Evolutionary conservation across 306 rosid genomes (phyloP).

Genomic region (Amphicarpaea edgeworthii): DNA sequence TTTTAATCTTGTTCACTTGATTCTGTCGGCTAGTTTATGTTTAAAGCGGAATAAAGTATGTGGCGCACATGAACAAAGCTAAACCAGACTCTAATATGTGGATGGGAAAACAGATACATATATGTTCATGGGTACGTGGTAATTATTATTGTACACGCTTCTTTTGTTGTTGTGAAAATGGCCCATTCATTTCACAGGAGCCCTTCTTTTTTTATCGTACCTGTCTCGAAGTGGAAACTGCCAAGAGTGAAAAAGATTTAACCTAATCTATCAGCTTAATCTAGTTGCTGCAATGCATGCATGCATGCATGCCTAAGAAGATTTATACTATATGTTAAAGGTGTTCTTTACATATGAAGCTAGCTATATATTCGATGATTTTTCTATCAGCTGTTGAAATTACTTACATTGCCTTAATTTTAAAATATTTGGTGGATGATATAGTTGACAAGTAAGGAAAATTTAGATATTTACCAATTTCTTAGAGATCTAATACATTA

Average conservation of each 20-base stretch:
- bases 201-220: slow-evolving; percentile 30
- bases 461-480: neutral
- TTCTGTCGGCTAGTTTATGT: slow-evolving; percentile 35
- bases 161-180: slow-evolving; percentile 33
- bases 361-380: too few relatives aligned
- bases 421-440: neutral
- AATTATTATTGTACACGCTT: slow-evolving; percentile 25
- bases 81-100: neutral
- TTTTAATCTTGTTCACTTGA: slow-evolving; percentile 18
- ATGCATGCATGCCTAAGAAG: too few relatives aligned
- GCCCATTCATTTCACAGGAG: slow-evolving; percentile 12
- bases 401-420: too few relatives aligned
- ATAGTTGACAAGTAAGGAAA: neutral
- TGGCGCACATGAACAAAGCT: slow-evolving; percentile 30
- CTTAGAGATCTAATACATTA: neutral
- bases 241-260: neutral
- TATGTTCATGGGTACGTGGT: slow-evolving; percentile 39
- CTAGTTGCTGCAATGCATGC: too few relatives aligned
- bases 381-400: too few relatives aligned
- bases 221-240: slow-evolving; percentile 27
- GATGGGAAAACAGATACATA: slow-evolving; percentile 10
- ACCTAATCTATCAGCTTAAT: neutral
- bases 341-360: too few relatives aligned
- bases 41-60: slow-evolving; percentile 30
- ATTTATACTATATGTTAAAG: too few relatives aligned